Percentiles rank a stretch among this genome's conserved stretches.
These are phyloP conservation scores for Saturnispora diversa DNA, from an alignment of 805 yeast species.

Conservation along the genomic window DNA sequence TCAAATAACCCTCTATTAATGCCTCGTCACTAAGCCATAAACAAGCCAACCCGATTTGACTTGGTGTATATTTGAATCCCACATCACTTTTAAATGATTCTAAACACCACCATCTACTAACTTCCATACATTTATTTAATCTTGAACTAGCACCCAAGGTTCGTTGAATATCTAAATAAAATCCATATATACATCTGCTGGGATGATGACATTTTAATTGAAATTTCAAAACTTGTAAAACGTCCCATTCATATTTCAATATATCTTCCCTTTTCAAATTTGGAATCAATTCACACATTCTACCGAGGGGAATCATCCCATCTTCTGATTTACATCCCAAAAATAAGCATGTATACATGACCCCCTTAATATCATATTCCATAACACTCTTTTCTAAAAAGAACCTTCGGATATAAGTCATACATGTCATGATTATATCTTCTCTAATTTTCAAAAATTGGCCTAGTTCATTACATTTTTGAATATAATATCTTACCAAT, in stretches of 20 bases:
- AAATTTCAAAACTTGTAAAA: constrained; percentile 68
- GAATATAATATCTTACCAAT: constrained; percentile 63
- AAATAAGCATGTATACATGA: constrained; percentile 75
- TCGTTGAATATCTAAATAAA: constrained; percentile 81
- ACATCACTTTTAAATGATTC: constrained; percentile 46
- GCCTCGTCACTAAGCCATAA: constrained; percentile 59
- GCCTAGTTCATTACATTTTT: constrained; percentile 62
- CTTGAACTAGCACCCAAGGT: constrained; percentile 52
- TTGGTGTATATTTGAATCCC: constrained; percentile 76
- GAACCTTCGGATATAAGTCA: constrained; percentile 73
- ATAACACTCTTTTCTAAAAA: constrained; percentile 73
- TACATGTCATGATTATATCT: constrained; percentile 81
- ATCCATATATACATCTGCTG: constrained; percentile 84
- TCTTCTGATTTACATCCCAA: constrained; percentile 92
- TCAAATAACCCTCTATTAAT: constrained; percentile 58
- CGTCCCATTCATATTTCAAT: constrained; percentile 68
- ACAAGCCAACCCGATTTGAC: constrained; percentile 90
- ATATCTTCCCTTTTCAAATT: constrained; percentile 61
- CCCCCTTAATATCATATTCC: constrained; percentile 80
- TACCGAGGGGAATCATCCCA: constrained; percentile 74
- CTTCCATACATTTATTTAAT: constrained; percentile 63
- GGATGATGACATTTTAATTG: constrained; percentile 86
- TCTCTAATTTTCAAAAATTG: constrained; percentile 74
- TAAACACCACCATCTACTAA: constrained; percentile 60
- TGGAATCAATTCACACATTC: constrained; percentile 64